Base-by-base conservation (phyloP, 345 rosid species). In the Trapa bicornis region DNA sequence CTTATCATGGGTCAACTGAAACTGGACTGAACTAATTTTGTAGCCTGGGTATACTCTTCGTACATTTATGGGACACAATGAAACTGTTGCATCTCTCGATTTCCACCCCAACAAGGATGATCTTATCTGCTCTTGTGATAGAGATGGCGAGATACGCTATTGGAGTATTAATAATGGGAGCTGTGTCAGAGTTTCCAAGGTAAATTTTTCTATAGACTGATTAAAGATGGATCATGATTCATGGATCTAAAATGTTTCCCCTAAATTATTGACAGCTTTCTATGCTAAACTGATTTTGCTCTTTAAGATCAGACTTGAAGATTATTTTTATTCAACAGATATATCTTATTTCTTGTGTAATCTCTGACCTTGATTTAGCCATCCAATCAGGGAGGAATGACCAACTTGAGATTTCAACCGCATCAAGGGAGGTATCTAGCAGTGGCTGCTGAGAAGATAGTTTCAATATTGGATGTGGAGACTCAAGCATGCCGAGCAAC, bases 81-180 rank as follows among this genome's bases (percentile, higher is more conserved):
- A 82, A 61, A 43, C 81, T 72, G 97, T 94, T 47, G 78, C 75
- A 74, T 91, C 99, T 38, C 83, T 94, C 39, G 99, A 94, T 69
- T 94, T 94, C 82, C 99, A 94, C 74, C 97, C 99, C 50, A 81
- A 72, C 73, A 86, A 86, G 65, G 91, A 89, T 42, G 99, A 94
- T 66, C 96, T 91, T 72, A 84, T 94, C 76, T 89, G 99, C 77
- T 94, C 99, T 53, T 91, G 99, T 75, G 97, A 91, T 73, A 80
- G 79, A 58, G 84, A 87, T 74, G 95, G 96, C 57, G 97, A 89
- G 75, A 94, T 91, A 79, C 78, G 99, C 65, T 94, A 89, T 67
- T 94, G 97, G 99, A 89, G 96, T 72, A 82, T 94, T 62, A 89
- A 77, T 42, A 85, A 89, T 33, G 99, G 96, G 75, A 86, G 81